Conservation (phyloP, 139 green algal species). For the Mesotaenium endlicherianum region DNA sequence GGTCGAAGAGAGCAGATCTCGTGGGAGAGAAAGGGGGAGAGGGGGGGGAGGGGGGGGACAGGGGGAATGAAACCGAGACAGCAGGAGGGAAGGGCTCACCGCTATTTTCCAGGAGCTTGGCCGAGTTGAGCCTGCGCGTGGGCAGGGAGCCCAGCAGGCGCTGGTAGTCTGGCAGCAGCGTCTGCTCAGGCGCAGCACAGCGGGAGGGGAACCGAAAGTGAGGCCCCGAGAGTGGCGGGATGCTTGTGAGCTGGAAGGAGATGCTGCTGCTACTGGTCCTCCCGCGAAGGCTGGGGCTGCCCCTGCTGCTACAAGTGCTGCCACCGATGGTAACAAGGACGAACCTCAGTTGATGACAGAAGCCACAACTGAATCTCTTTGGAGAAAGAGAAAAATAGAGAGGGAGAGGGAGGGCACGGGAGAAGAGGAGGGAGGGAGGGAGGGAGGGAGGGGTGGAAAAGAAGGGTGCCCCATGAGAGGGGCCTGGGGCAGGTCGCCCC, state of each 20-base stretch:
- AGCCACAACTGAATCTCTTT: too few species aligned
- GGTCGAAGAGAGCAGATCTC: background rate
- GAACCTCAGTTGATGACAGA: too few species aligned
- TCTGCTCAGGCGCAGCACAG: too few species aligned
- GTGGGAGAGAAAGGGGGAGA: background rate
- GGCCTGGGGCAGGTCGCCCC: background rate
- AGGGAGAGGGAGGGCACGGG: too few species aligned
- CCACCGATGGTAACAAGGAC: too few species aligned
- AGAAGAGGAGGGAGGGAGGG: background rate
- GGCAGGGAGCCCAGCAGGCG: conserved; percentile 76
- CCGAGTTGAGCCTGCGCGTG: conserved; percentile 77
- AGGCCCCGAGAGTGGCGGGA: too few species aligned
- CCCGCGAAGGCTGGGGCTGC: too few species aligned
- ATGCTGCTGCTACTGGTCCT: too few species aligned
- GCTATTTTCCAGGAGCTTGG: conserved; percentile 61
- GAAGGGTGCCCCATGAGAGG: background rate
- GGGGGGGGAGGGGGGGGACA: background rate
- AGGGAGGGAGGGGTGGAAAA: background rate
- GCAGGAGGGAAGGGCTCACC: conserved; percentile 2
- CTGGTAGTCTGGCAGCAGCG: conserved; percentile 79
- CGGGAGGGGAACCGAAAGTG: too few species aligned
- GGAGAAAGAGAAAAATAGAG: too few species aligned
- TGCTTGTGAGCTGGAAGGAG: too few species aligned
- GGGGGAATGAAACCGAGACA: background rate
- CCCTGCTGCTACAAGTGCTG: too few species aligned